These are phyloP conservation scores for Luzula sylvatica DNA, from an alignment of 176 grass and related monocot genomes.

Conservation along the genomic window DNA sequence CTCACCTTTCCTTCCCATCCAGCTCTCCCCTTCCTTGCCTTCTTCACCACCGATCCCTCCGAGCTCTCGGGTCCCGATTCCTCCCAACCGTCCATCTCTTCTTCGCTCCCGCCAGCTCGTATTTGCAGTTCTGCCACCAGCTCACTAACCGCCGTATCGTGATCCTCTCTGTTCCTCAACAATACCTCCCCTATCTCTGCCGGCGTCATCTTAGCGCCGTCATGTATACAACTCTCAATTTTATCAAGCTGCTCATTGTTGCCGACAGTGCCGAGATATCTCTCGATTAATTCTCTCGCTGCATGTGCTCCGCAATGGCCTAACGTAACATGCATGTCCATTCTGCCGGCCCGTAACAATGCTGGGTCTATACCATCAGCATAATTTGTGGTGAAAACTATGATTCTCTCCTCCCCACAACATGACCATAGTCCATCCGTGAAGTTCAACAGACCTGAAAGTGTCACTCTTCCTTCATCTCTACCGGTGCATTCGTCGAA, in stretches of 20 bases:
- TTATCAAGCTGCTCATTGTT: slow-evolving; percentile 40
- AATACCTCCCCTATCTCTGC: slow-evolving; percentile 88
- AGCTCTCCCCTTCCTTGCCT: slow-evolving; percentile 37
- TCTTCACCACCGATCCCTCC: slow-evolving; percentile 68
- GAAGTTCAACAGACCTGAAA: slow-evolving; percentile 88
- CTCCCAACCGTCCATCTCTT: slow-evolving; percentile 32
- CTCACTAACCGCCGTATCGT: slow-evolving; percentile 51
- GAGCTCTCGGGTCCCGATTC: slow-evolving; percentile 54
- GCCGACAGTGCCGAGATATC: slow-evolving; percentile 40
- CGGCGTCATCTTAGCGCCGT: slow-evolving; percentile 80
- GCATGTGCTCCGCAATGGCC: slow-evolving; percentile 59
- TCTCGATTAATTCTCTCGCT: slow-evolving; percentile 53
- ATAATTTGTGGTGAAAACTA: slow-evolving; percentile 96
- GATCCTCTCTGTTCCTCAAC: slow-evolving; percentile 67
- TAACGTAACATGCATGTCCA: slow-evolving; percentile 91
- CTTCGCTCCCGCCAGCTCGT: slow-evolving; percentile 11
- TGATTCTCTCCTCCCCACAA: slow-evolving; percentile 88
- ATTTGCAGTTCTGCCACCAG: slow-evolving; percentile 54
- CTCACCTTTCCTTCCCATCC: slow-evolving; percentile 86
- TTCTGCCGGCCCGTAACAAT: slow-evolving; percentile 70
- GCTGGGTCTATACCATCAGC: slow-evolving; percentile 81
- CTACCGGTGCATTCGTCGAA: slow-evolving; percentile 29
- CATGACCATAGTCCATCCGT: slow-evolving; percentile 96
- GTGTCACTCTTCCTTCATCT: slow-evolving; percentile 46
- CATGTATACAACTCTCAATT: slow-evolving; percentile 37